Conservation (phyloP, 2,329 filamentous ascomycete genomes). For the Alternaria viburni region DNA sequence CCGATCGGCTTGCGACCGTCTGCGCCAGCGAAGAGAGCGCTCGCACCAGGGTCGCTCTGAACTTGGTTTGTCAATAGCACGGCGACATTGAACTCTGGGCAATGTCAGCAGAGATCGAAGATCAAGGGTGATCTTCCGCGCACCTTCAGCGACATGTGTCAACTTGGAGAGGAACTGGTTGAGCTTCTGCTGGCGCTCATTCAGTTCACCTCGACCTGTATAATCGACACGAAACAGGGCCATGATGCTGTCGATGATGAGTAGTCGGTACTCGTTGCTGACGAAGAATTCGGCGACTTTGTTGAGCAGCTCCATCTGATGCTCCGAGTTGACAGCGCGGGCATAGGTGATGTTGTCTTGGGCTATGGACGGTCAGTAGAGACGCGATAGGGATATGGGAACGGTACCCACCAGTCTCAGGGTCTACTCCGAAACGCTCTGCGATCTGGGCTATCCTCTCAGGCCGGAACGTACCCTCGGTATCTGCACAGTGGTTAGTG, state of each 20-base stretch:
- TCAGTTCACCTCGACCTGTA: conserved; percentile 69
- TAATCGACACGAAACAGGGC: conserved; percentile 73
- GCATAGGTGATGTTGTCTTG: conserved; percentile 73
- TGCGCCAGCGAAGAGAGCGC: conserved; percentile 69
- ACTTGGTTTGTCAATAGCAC: conserved; percentile 69
- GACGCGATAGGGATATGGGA: background rate
- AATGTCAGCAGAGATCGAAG: background rate
- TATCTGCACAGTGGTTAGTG: conserved; percentile 33
- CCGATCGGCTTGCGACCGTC: conserved; percentile 72
- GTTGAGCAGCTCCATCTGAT: conserved; percentile 69
- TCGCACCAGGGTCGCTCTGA: conserved; percentile 72
- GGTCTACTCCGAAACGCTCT: conserved; percentile 64
- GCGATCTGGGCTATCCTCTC: conserved; percentile 72
- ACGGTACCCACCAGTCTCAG: conserved; percentile 35
- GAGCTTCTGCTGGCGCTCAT: conserved; percentile 71
- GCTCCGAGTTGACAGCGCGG: conserved; percentile 69
- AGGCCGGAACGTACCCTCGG: conserved; percentile 63
- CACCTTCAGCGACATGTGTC: conserved; percentile 69
- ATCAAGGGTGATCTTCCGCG: background rate
- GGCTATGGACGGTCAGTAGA: conserved; percentile 62
- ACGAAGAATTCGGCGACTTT: conserved; percentile 66
- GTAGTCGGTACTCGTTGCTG: conserved; percentile 67
- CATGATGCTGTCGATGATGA: conserved; percentile 75
- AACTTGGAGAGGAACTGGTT: conserved; percentile 69
- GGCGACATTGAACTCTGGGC: conserved; percentile 69